phyloP scores from a whole-genome alignment of 2,329 filamentous ascomycete species.

The Hyphodiscus sp. region DNA sequence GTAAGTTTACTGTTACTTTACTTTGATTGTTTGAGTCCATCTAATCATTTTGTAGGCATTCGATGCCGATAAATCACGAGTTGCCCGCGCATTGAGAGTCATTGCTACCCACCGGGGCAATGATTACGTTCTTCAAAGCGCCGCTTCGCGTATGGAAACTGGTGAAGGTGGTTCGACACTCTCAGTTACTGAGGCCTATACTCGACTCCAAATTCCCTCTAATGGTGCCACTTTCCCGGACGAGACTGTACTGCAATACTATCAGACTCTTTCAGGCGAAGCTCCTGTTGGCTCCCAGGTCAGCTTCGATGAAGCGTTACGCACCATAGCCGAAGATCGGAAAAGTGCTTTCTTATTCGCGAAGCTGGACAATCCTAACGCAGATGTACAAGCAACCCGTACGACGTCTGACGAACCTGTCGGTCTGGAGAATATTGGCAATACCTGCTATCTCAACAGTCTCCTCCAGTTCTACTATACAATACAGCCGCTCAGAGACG shows the following conservation, averaged over 20 bases:
- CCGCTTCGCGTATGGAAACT: conserved; percentile 24
- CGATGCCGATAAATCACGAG: conserved; percentile 27
- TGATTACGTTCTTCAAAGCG: conserved; percentile 22
- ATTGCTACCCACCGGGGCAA: conserved; percentile 24
- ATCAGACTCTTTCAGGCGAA: conserved; percentile 22
- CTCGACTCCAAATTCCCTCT: conserved; percentile 26
- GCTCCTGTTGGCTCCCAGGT: conserved; percentile 27
- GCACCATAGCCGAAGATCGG: conserved; percentile 27
- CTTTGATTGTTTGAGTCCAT: not conserved
- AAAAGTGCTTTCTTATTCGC: conserved; percentile 27
- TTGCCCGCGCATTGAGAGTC: conserved; percentile 25
- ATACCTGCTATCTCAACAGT: conserved; percentile 97
- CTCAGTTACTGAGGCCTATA: conserved; percentile 27
- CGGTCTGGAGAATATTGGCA: conserved; percentile 87
- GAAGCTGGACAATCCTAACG: conserved; percentile 30
- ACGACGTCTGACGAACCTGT: conserved; percentile 59
- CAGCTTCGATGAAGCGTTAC: conserved; percentile 27
- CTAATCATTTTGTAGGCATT: conserved; percentile 17
- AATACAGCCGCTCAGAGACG: conserved; percentile 70
- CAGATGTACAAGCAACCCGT: conserved; percentile 21
- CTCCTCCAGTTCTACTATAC: conserved; percentile 94
- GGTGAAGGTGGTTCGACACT: conserved; percentile 19
- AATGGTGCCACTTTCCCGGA: conserved; percentile 20
- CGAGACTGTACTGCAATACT: conserved; percentile 28
- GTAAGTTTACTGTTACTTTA: conserved; percentile 17